phyloP scores from a whole-genome alignment of 257 asterid genomes.

The Rehmannia glutinosa region DNA sequence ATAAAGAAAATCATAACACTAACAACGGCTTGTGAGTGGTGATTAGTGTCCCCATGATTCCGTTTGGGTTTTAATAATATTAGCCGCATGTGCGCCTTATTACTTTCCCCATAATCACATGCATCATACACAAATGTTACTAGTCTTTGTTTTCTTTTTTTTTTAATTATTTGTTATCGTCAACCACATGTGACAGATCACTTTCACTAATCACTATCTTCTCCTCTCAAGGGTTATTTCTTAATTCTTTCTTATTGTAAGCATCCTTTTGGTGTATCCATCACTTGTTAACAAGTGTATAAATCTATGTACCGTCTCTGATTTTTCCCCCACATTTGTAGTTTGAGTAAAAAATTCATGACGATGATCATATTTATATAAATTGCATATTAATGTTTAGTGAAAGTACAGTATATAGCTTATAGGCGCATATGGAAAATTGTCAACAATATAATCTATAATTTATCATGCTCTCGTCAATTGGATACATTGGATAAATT shows the following conservation, averaged over 20 bases:
- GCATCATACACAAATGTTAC: constrained; percentile 14
- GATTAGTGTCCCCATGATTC: constrained; percentile 5
- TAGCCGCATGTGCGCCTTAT: constrained; percentile 14
- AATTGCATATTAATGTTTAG: no score
- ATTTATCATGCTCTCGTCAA: no score
- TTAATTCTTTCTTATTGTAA: background rate
- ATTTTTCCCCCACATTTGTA: no score
- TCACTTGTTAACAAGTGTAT: no score
- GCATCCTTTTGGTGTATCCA: background rate
- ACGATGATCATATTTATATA: no score
- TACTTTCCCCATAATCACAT: constrained; percentile 17
- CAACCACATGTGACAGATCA: constrained; percentile 14
- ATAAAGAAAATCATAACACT: background rate
- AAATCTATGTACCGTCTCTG: no score
- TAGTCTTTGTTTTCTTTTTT: background rate
- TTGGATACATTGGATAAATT: no score
- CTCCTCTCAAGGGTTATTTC: no score
- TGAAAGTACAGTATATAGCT: no score
- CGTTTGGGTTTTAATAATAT: background rate
- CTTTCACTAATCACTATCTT: background rate
- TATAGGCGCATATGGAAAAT: no score
- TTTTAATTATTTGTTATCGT: background rate
- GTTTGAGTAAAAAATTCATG: no score
- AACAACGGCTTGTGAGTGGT: background rate
- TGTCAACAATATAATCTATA: no score